Percentiles rank a stretch among this genome's conserved stretches.
Conservation (phyloP, 2,329 filamentous ascomycete species). For the Ilyonectria robusta region DNA sequence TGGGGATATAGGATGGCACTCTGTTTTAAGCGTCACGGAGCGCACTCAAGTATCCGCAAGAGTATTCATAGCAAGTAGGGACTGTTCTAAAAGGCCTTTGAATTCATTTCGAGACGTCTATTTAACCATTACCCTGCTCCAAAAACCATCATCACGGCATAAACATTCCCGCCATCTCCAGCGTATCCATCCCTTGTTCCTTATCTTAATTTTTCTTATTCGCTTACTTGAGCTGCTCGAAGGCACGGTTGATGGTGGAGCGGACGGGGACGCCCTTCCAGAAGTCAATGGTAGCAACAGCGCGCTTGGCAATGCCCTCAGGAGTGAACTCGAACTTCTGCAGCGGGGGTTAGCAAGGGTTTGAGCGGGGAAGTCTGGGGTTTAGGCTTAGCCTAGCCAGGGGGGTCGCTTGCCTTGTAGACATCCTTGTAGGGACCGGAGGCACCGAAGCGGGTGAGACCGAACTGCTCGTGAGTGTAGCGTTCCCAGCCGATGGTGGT, state of each 20-base stretch:
- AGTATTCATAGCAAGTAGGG: slow-evolving; percentile 20
- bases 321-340: slow-evolving; percentile 99
- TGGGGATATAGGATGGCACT: slow-evolving; percentile 11
- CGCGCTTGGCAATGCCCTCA: slow-evolving; percentile 96
- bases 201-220: slow-evolving; percentile 33
- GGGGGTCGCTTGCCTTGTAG: slow-evolving; percentile 78
- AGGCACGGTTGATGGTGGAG: slow-evolving; percentile 96
- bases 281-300: slow-evolving; percentile 92
- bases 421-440: slow-evolving; percentile 98
- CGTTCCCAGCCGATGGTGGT: slow-evolving; percentile 98
- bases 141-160: slow-evolving; percentile 46
- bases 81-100: slow-evolving; percentile 43
- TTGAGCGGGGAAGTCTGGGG: slow-evolving; percentile 6
- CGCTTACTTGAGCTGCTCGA: slow-evolving; percentile 92
- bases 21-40: slow-evolving; percentile 6
- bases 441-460: slow-evolving; percentile 98
- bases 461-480: slow-evolving; percentile 99
- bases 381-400: slow-evolving; percentile 20
- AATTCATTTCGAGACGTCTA: slow-evolving; percentile 48
- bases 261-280: slow-evolving; percentile 94
- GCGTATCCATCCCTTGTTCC: slow-evolving; percentile 30
- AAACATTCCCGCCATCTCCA: slow-evolving; percentile 39
- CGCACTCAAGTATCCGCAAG: slow-evolving; percentile 4
- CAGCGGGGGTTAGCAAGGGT: slow-evolving; percentile 55
- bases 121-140: slow-evolving; percentile 46